Percentiles rank a stretch among this genome's conserved stretches.
Evolutionary conservation across 129 eudicot species (phyloP).

Genomic region (Pulicaria dysenterica): DNA sequence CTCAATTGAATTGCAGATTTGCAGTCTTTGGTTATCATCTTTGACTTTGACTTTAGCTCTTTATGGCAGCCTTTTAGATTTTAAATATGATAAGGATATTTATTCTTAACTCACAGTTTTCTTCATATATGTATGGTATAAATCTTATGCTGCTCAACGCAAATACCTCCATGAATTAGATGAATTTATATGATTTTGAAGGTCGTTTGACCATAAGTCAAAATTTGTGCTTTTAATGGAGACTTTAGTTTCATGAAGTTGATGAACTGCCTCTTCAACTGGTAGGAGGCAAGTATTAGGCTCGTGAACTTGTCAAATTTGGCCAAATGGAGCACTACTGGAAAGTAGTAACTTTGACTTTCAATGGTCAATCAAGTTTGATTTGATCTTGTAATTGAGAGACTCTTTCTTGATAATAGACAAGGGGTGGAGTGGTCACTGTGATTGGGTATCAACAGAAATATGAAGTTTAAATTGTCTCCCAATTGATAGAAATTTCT

Average conservation of each 20-base stretch:
- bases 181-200: background rate
- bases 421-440: too few relatives aligned
- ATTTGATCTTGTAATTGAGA: too few relatives aligned
- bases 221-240: background rate
- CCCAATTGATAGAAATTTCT: background rate
- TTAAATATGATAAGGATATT: background rate
- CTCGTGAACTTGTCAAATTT: conserved; percentile 25
- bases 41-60: conserved; percentile 23
- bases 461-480: background rate
- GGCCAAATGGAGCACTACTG: conserved; percentile 11
- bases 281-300: background rate
- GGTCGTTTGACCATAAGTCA: conserved; percentile 8
- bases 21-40: conserved; percentile 10
- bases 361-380: too few relatives aligned
- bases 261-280: background rate
- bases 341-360: background rate
- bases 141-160: background rate
- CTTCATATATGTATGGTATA: background rate
- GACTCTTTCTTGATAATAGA: too few relatives aligned
- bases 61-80: background rate
- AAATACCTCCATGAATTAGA: background rate
- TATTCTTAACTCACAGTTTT: background rate
- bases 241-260: background rate
- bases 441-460: conserved; percentile 12
- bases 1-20: conserved; percentile 15